Evolutionary conservation across 306 rosid genomes (phyloP), one percentile per base, ranked within the genome.

Genomic region (Hippophae tibetana): DNA sequence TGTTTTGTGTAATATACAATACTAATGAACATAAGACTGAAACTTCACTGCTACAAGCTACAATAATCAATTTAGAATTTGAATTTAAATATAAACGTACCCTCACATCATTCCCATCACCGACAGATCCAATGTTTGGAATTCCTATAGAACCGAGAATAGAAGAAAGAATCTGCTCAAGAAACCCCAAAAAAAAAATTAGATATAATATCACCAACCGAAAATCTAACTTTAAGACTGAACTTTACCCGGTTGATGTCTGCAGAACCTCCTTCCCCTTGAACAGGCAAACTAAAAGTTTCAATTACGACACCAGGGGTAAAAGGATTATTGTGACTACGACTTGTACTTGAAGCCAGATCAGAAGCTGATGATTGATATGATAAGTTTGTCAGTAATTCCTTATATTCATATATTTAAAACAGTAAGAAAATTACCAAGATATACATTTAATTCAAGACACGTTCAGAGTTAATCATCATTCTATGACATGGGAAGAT

Each of bases 261-360:
- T 14, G 93, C 88, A 43, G 81, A 71, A 69, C 77, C 68, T 43
- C 93, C 93, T 44, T 84, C 95, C 45, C 93, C 95, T 73, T 86
- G 95, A 62, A 74, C 78, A 64, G 97, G 96, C 72, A 92, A 56
- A 61, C 90, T 82, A 72, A 89, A 82, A 52, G 94, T 86, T 81
- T 89, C 99, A 77, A 93, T 77, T 44, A 93, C 80, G 13, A 93
- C 88, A 61, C 97, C 95, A 41, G 97, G 95, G 51, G 89, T 86
- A 51, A 77, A 59, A 72, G 77, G 95, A 78, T 50, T 75, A 66
- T 74, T 75, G 67, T 82, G 88, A 66, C 82, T 73, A 66, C 68
- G 87, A 74, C 85, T 81, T 67, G 94, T 58, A 75, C 89, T 82
- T 56, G 92, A 78, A 69, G 82, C 82, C 14, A 90, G 90, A 66